These are phyloP conservation scores for Vaccinium myrtillus DNA, from an alignment of 148 eudicot genomes.

Conservation along the genomic window DNA sequence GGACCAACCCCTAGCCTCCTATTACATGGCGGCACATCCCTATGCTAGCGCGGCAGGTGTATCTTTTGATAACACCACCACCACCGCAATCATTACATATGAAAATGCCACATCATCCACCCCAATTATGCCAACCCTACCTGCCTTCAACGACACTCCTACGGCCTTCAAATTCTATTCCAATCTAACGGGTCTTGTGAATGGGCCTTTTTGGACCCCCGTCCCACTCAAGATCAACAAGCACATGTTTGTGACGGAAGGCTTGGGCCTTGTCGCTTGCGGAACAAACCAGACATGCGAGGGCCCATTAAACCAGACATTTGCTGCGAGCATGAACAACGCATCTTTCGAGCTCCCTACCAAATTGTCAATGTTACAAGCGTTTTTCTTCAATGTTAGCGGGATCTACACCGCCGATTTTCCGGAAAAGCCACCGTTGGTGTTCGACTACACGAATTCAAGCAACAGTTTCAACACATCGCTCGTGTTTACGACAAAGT, in stretches of 20 bases:
- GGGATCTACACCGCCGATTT: slow-evolving; percentile 58
- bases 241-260: slow-evolving; percentile 56
- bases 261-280: slow-evolving; percentile 53
- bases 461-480: slow-evolving; percentile 31
- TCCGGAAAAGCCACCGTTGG: slow-evolving; percentile 45
- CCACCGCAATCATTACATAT: slow-evolving; percentile 56
- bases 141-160: slow-evolving; percentile 57
- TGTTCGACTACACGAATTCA: slow-evolving; percentile 57
- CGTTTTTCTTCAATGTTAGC: slow-evolving; percentile 32
- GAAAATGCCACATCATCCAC: slow-evolving; percentile 1
- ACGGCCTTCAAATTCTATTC: slow-evolving; percentile 55
- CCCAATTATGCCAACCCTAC: slow-evolving; percentile 49
- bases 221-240: slow-evolving; percentile 40
- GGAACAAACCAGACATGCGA: slow-evolving; percentile 41
- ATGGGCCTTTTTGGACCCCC: slow-evolving; percentile 43
- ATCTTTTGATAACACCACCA: slow-evolving; percentile 42
- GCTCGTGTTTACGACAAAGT: slow-evolving; percentile 35
- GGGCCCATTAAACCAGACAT: slow-evolving; percentile 36
- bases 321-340: slow-evolving; percentile 67
- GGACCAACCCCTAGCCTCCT: slow-evolving; percentile 35
- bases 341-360: slow-evolving; percentile 42
- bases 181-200: slow-evolving; percentile 47
- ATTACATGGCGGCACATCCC: slow-evolving; percentile 64
- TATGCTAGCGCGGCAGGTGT: slow-evolving; percentile 42
- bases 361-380: slow-evolving; percentile 46